Percentiles rank a stretch among this genome's conserved stretches.
Conservation (phyloP, 31 red algal genomes). For the Bonnemaisonia californica region DNA sequence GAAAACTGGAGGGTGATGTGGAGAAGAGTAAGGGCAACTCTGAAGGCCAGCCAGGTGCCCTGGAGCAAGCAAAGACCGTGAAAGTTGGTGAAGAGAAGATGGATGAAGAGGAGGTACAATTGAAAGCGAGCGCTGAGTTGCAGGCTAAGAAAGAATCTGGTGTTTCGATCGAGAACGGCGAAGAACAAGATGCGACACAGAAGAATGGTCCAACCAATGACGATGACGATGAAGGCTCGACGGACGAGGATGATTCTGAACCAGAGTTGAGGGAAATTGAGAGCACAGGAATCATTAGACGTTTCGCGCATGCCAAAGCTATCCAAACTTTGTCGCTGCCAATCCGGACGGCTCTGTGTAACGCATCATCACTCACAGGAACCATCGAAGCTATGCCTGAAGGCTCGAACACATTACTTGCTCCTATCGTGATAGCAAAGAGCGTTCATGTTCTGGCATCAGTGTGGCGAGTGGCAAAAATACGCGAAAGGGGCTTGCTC, state of each 20-base stretch:
- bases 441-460: slow-evolving; percentile 44
- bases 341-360: slow-evolving; percentile 55
- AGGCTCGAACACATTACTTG: slow-evolving; percentile 26
- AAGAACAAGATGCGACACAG: neutral
- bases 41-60: neutral
- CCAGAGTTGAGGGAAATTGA: slow-evolving; percentile 42
- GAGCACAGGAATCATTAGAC: slow-evolving; percentile 57
- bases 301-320: slow-evolving; percentile 71
- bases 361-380: slow-evolving; percentile 40
- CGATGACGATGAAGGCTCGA: neutral
- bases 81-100: neutral
- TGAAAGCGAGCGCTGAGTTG: neutral
- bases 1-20: neutral
- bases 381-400: slow-evolving; percentile 45
- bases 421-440: slow-evolving; percentile 50
- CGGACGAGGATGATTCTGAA: slow-evolving; percentile 15
- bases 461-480: slow-evolving; percentile 61
- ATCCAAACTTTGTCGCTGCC: slow-evolving; percentile 50
- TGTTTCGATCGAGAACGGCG: neutral
- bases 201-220: neutral
- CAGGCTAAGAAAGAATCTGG: neutral
- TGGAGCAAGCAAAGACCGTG: neutral
- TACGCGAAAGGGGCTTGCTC: slow-evolving; percentile 46
- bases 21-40: neutral
- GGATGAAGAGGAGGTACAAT: neutral